phyloP scores from a whole-genome alignment of 2,329 filamentous ascomycete genomes.

The Calcarisporium arbuscula region DNA sequence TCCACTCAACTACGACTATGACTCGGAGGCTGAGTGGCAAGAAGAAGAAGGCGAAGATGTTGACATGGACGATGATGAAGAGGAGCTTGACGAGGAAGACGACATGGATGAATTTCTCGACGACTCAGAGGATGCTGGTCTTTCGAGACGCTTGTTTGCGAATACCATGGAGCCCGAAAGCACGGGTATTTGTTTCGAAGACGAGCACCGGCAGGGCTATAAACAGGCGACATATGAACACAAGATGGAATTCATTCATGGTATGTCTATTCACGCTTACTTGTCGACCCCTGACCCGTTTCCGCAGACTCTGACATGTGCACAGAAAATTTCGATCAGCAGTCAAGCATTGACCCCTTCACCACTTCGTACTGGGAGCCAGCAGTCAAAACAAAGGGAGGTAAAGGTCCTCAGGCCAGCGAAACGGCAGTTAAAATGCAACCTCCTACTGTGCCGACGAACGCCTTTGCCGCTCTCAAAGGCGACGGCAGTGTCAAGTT shows the following conservation, averaged over 20 bases:
- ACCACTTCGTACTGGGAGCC: conserved; percentile 72
- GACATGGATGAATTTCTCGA: conserved; percentile 90
- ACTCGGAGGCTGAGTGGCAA: conserved; percentile 83
- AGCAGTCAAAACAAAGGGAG: conserved; percentile 18
- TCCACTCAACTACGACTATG: conserved; percentile 72
- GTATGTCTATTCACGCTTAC: conserved; percentile 36
- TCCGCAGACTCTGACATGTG: conserved; percentile 11
- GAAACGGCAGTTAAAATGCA: conserved; percentile 21
- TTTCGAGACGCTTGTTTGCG: conserved; percentile 51
- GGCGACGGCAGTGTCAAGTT: conserved; percentile 20
- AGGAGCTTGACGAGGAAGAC: conserved; percentile 67
- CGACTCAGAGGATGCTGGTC: conserved; percentile 66
- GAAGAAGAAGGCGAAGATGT: conserved; percentile 66
- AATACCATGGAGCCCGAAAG: conserved; percentile 69
- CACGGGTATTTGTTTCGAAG: conserved; percentile 81
- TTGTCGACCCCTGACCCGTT: background rate
- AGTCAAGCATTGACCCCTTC: conserved; percentile 69
- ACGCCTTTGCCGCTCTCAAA: conserved; percentile 30
- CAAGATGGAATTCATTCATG: conserved; percentile 68
- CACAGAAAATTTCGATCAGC: conserved; percentile 42
- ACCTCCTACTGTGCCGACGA: conserved; percentile 24
- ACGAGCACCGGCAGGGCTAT: conserved; percentile 39
- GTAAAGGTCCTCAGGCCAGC: conserved; percentile 4
- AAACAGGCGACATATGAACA: conserved; percentile 50
- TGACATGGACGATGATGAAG: conserved; percentile 60